These are phyloP conservation scores for Lactarius psammicola DNA, from an alignment of 768 basidiomycete genomes.

Conservation along the genomic window DNA sequence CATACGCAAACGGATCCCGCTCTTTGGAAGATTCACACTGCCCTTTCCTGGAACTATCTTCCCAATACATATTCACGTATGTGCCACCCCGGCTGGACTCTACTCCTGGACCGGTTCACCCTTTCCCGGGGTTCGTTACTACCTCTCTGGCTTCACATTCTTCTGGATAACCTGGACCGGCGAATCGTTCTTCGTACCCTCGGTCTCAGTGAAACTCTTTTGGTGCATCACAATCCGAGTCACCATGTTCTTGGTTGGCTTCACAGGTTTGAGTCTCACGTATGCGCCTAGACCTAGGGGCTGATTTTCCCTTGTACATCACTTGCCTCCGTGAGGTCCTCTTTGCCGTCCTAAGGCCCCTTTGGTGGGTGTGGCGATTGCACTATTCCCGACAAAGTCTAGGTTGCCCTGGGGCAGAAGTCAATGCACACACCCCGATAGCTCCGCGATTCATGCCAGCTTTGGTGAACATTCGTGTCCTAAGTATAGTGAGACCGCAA, in stretches of 20 bases:
- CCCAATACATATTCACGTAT: constrained; percentile 14
- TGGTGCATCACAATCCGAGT: constrained; percentile 18
- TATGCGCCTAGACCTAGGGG: constrained; percentile 1
- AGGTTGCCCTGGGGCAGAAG: constrained; percentile 12
- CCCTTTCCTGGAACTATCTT: constrained; percentile 20
- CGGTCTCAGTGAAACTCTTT: constrained; percentile 11
- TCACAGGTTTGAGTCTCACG: constrained; percentile 2
- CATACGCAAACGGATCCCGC: constrained; percentile 17
- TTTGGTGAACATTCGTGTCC: constrained; percentile 7
- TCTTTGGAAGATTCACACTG: constrained; percentile 24
- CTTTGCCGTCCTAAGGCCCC: constrained; percentile 22
- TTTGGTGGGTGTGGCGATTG: constrained; percentile 9
- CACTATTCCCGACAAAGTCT: neutral
- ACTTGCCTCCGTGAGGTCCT: neutral
- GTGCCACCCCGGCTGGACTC: constrained; percentile 14
- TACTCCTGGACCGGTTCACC: constrained; percentile 12
- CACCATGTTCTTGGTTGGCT: constrained; percentile 15
- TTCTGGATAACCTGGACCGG: constrained; percentile 26
- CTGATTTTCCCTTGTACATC: constrained; percentile 15
- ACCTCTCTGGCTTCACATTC: constrained; percentile 24
- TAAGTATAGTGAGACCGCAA: constrained; percentile 8
- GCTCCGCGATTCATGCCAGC: constrained; percentile 24
- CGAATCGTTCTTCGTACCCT: constrained; percentile 24
- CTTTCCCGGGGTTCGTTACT: constrained; percentile 22
- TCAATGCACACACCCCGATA: constrained; percentile 13